Evolutionary conservation across 345 rosid genomes (phyloP).

Genomic region (Pugionium cornutum): DNA sequence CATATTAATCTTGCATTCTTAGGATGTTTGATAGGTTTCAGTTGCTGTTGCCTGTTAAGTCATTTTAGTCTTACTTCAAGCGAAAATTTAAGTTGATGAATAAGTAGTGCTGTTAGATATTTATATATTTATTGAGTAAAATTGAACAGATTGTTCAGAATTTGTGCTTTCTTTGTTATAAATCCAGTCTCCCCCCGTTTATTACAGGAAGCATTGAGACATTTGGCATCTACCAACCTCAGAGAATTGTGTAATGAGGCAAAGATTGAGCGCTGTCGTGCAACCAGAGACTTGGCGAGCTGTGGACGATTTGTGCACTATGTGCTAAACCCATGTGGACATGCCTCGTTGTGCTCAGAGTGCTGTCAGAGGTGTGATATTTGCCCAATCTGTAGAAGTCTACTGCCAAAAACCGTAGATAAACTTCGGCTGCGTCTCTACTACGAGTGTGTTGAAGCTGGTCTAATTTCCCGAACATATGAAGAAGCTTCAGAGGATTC

Average conservation of each 20-base stretch:
- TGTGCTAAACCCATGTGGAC: constrained; percentile 75
- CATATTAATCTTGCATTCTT: too few species aligned
- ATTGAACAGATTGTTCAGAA: neutral
- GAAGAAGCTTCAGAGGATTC: constrained; percentile 63
- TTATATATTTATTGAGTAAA: neutral
- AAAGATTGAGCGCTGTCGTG: constrained; percentile 82
- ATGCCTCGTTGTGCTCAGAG: constrained; percentile 88
- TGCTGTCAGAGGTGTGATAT: constrained; percentile 77
- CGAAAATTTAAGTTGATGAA: neutral
- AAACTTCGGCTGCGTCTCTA: constrained; percentile 68
- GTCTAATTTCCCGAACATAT: constrained; percentile 57
- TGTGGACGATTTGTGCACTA: constrained; percentile 75
- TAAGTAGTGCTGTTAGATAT: neutral
- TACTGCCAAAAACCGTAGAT: constrained; percentile 49
- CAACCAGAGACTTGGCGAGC: constrained; percentile 89
- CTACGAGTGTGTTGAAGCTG: constrained; percentile 77
- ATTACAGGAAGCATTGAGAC: constrained; percentile 84
- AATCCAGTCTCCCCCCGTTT: neutral
- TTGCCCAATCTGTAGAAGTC: constrained; percentile 84
- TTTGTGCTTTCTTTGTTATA: neutral
- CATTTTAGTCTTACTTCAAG: neutral
- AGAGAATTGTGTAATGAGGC: constrained; percentile 80
- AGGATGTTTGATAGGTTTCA: too few species aligned
- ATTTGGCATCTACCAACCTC: constrained; percentile 73
- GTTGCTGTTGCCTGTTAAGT: neutral